Evolutionary conservation across 371 early-diverging fungal species (phyloP).

Genomic region (Synchytrium microbalum): DNA sequence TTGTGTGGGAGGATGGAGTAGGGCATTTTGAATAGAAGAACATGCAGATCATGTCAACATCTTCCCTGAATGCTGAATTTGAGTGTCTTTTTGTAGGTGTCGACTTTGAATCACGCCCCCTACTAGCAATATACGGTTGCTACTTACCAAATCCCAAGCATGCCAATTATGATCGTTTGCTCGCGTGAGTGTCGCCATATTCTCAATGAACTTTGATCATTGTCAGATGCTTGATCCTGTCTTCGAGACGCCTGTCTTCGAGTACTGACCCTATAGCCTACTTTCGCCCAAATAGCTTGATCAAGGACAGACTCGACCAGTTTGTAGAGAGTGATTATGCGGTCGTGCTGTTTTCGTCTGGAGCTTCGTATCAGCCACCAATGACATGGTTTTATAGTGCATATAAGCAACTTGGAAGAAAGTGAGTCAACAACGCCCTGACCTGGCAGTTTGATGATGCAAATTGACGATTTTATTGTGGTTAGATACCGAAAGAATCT

Average conservation of each 20-base stretch:
- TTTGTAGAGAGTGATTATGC: slow-evolving; percentile 84
- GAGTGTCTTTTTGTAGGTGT: too few species aligned
- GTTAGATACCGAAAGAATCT: slow-evolving; percentile 84
- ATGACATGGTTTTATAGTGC: slow-evolving; percentile 82
- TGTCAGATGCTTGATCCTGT: slow-evolving; percentile 9
- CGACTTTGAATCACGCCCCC: slow-evolving; percentile 72
- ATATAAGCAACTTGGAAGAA: slow-evolving; percentile 66
- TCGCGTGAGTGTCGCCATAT: slow-evolving; percentile 42
- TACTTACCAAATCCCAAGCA: slow-evolving; percentile 66
- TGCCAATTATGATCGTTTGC: slow-evolving; percentile 70
- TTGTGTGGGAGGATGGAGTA: too few species aligned
- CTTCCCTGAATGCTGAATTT: too few species aligned
- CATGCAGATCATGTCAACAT: too few species aligned
- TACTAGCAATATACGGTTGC: slow-evolving; percentile 72
- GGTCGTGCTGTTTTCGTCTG: slow-evolving; percentile 76
- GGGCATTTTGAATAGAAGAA: too few species aligned
- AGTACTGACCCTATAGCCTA: slow-evolving; percentile 1
- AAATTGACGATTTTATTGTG: not conserved
- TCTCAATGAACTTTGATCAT: slow-evolving; percentile 9
- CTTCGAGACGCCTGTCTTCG: too few species aligned
- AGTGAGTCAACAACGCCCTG: slow-evolving; percentile 32
- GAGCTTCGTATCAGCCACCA: slow-evolving; percentile 64
- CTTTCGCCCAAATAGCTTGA: slow-evolving; percentile 27
- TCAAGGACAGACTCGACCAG: slow-evolving; percentile 44
- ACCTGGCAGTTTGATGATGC: not conserved